Conservation (phyloP, 768 basidiomycete species). For the Tephrocybe sp. region DNA sequence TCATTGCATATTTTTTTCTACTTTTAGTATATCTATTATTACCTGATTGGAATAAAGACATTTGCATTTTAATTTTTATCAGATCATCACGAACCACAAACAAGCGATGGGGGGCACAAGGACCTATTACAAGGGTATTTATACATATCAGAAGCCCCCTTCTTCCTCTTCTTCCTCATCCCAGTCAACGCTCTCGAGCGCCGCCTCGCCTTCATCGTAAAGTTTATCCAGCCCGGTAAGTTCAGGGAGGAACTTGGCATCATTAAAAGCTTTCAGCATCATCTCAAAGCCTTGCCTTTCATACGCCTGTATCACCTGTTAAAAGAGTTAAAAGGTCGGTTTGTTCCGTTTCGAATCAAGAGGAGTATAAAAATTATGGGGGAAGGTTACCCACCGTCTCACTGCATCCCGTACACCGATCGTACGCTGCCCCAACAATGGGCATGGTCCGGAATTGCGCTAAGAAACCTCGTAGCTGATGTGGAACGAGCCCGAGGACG, state of each 20-base stretch:
- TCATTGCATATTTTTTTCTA: too few species aligned
- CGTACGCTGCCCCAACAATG: constrained; percentile 85
- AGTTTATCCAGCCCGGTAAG: constrained; percentile 81
- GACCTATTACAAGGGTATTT: too few species aligned
- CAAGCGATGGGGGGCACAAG: too few species aligned
- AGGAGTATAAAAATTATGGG: not conserved
- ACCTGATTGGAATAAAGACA: too few species aligned
- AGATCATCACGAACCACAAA: too few species aligned
- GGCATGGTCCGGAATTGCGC: constrained; percentile 83
- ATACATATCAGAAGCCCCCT: constrained; percentile 30
- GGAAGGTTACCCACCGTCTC: constrained; percentile 70
- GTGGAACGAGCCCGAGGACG: constrained; percentile 87
- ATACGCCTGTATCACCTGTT: constrained; percentile 80
- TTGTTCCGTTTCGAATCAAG: not conserved
- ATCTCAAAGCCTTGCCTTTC: constrained; percentile 77
- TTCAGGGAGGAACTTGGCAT: constrained; percentile 68
- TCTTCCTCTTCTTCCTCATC: constrained; percentile 65
- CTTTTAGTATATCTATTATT: too few species aligned
- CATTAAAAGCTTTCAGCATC: constrained; percentile 81
- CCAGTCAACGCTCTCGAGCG: constrained; percentile 75
- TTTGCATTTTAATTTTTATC: too few species aligned
- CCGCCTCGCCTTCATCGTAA: constrained; percentile 72
- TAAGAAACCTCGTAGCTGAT: constrained; percentile 90
- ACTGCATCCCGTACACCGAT: constrained; percentile 89
- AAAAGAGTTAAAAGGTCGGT: too few species aligned